These are phyloP conservation scores for Lactarius akahatsu DNA, from an alignment of 768 basidiomycete species.

Conservation along the genomic window DNA sequence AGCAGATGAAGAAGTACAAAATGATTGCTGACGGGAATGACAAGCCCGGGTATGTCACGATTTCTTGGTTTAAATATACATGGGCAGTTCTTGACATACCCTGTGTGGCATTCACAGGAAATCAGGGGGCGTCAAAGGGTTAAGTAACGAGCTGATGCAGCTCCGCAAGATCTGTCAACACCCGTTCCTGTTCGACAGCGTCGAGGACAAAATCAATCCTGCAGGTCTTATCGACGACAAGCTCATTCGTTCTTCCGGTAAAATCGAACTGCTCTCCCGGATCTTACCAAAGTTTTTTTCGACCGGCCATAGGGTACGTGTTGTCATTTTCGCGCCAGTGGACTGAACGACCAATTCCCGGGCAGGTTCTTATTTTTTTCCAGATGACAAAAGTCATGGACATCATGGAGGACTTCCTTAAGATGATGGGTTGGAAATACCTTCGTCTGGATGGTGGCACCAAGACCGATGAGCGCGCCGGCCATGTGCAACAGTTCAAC, in stretches of 20 bases:
- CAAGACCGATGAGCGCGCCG: conserved; percentile 92
- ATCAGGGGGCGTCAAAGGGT: conserved; percentile 76
- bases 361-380: conserved; percentile 96
- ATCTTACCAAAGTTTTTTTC: conserved; percentile 94
- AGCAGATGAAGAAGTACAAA: conserved; percentile 98
- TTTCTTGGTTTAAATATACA: neutral
- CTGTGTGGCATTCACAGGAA: conserved; percentile 44
- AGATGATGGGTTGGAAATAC: conserved; percentile 81
- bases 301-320: conserved; percentile 80
- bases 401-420: conserved; percentile 94
- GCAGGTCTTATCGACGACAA: conserved; percentile 79
- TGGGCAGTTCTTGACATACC: neutral
- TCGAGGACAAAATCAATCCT: conserved; percentile 92
- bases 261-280: conserved; percentile 87
- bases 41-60: conserved; percentile 60
- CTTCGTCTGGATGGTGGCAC: conserved; percentile 95
- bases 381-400: conserved; percentile 99
- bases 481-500: conserved; percentile 84
- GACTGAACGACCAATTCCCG: neutral
- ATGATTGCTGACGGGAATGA: conserved; percentile 88
- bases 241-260: conserved; percentile 84
- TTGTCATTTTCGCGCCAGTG: conserved; percentile 7
- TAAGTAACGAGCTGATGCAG: conserved; percentile 97
- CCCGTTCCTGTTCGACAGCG: conserved; percentile 93
- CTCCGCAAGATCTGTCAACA: conserved; percentile 98